Conservation (phyloP, 345 rosid genomes). For the Psidium guajava region DNA sequence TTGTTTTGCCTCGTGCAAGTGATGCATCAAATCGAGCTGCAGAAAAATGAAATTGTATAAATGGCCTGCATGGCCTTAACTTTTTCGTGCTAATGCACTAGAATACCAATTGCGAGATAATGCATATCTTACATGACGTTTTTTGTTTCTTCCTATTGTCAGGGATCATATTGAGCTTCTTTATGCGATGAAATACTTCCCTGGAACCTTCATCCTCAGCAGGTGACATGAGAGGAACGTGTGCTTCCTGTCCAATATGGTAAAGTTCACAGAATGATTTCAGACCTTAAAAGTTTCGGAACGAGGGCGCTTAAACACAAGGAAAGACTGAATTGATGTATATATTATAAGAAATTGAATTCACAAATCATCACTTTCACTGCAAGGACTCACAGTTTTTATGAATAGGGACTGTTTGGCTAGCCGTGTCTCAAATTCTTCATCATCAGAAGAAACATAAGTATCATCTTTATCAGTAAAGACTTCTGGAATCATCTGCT, state of each 20-base stretch:
- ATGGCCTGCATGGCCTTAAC: background rate
- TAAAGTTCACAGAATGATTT: background rate
- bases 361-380: background rate
- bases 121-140: slow-evolving; percentile 42
- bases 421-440: slow-evolving; percentile 52
- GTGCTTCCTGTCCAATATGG: slow-evolving; percentile 43
- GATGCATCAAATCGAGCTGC: slow-evolving; percentile 44
- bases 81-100: background rate
- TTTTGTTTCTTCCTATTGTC: slow-evolving; percentile 51
- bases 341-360: background rate
- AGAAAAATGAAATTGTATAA: background rate
- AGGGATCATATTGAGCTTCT: slow-evolving; percentile 50
- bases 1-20: slow-evolving; percentile 30
- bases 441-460: slow-evolving; percentile 83
- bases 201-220: slow-evolving; percentile 42
- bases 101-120: background rate
- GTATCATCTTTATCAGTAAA: slow-evolving; percentile 76
- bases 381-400: slow-evolving; percentile 53
- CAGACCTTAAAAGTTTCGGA: background rate
- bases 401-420: slow-evolving; percentile 29
- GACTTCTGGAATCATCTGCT: slow-evolving; percentile 83
- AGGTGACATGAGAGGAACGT: slow-evolving; percentile 36
- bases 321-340: background rate
- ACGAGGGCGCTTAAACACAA: background rate
- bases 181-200: slow-evolving; percentile 59